These are phyloP conservation scores for Hibiscus trionum DNA, from an alignment of 345 rosid species.

Conservation along the genomic window DNA sequence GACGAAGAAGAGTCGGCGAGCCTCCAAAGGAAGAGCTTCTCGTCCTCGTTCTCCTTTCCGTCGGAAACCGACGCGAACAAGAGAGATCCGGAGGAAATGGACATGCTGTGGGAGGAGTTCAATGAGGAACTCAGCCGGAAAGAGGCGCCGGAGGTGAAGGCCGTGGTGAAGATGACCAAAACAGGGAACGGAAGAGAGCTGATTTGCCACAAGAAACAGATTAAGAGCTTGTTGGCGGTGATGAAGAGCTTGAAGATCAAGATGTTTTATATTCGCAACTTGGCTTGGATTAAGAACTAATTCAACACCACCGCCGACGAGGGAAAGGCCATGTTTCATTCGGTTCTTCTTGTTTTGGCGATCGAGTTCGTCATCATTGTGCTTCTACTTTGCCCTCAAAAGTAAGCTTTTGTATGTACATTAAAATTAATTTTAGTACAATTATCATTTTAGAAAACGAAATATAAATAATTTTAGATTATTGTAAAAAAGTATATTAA, in stretches of 20 bases:
- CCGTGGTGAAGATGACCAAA: background rate
- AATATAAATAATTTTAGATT: no score
- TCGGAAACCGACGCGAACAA: background rate
- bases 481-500: no score
- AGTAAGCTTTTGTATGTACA: no score
- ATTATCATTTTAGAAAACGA: no score
- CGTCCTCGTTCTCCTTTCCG: background rate
- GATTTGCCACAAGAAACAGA: background rate
- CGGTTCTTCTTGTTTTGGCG: no score
- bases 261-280: conserved; percentile 10
- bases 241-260: conserved; percentile 23
- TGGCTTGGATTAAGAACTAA: background rate
- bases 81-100: conserved; percentile 23
- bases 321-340: no score
- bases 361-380: no score
- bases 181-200: background rate
- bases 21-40: background rate
- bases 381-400: no score
- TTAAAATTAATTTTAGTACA: no score
- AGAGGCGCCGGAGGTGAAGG: background rate
- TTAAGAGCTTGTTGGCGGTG: background rate
- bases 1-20: background rate
- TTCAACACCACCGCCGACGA: background rate
- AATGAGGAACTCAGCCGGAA: conserved; percentile 20
- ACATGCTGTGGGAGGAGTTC: conserved; percentile 36